These are phyloP conservation scores for Ustilago hordei DNA, from an alignment of 1,284 basidiomycete genomes.

Conservation along the genomic window DNA sequence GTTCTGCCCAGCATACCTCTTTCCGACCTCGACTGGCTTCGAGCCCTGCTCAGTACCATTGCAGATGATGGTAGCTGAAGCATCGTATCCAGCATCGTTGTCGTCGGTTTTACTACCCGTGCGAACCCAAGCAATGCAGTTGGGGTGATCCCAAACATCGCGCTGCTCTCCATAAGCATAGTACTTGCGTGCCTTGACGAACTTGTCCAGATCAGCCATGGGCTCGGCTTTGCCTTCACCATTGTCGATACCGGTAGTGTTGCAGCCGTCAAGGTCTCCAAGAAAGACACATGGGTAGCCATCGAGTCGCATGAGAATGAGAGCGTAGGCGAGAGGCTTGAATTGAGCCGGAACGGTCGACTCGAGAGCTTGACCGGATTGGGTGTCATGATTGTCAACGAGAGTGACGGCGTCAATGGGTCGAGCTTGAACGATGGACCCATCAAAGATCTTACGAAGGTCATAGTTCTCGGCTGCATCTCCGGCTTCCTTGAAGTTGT, in stretches of 20 bases:
- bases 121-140: constrained; percentile 58
- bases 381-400: constrained; percentile 74
- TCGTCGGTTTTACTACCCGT: constrained; percentile 32
- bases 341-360: constrained; percentile 74
- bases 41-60: constrained; percentile 48
- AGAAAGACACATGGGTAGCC: constrained; percentile 97
- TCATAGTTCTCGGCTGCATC: constrained; percentile 73
- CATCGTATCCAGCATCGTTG: constrained; percentile 46
- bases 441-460: constrained; percentile 74
- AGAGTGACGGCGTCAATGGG: constrained; percentile 76
- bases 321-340: constrained; percentile 79
- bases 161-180: constrained; percentile 74
- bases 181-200: constrained; percentile 73
- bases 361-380: constrained; percentile 71
- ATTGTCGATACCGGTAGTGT: constrained; percentile 46
- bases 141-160: constrained; percentile 65
- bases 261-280: constrained; percentile 80
- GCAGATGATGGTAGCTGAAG: constrained; percentile 60
- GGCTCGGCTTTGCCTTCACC: constrained; percentile 70
- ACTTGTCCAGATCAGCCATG: constrained; percentile 69
- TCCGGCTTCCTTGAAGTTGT: constrained; percentile 74
- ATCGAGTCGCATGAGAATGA: constrained; percentile 83
- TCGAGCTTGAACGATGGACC: constrained; percentile 73
- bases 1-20: constrained; percentile 46
- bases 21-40: constrained; percentile 59